Evolutionary conservation across 176 grass and related monocot genomes (phyloP).

Genomic region (Carex parvula): DNA sequence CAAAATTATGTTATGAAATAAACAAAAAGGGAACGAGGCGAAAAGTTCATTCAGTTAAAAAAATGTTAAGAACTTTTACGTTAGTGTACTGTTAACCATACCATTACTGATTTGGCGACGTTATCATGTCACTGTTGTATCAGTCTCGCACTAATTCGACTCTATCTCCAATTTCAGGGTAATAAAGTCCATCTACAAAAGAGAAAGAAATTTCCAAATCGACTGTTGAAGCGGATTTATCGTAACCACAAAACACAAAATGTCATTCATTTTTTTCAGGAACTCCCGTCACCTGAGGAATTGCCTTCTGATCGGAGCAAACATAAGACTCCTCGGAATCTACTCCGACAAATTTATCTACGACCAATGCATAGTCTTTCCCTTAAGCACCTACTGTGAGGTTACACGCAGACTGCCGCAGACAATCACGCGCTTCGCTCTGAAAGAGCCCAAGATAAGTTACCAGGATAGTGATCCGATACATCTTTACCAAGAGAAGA

Average conservation of each 20-base stretch:
- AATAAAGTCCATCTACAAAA: not conserved
- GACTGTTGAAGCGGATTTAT: not conserved
- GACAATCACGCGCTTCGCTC: conserved; percentile 34
- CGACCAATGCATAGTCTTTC: not conserved
- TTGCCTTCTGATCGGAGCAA: conserved; percentile 37
- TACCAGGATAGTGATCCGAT: conserved; percentile 52
- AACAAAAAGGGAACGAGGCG: not conserved
- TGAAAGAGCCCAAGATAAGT: conserved; percentile 43
- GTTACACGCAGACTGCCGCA: conserved; percentile 31
- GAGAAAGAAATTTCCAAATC: not conserved
- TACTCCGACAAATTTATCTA: not conserved
- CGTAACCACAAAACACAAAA: not conserved
- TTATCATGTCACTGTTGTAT: not conserved
- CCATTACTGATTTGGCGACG: not conserved
- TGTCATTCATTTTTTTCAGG: conserved; percentile 42
- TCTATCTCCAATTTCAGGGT: not conserved
- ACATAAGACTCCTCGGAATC: conserved; percentile 35
- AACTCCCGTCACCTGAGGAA: conserved; percentile 60
- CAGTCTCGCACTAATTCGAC: not conserved
- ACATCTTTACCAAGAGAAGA: conserved; percentile 44
- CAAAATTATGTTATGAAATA: not conserved
- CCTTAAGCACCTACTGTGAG: conserved; percentile 14
- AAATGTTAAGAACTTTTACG: not conserved
- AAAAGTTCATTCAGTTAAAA: not conserved
- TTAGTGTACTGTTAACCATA: not conserved